Evolutionary conservation across 257 asterid genomes (phyloP).

Genomic region (Primulina eburnea): DNA sequence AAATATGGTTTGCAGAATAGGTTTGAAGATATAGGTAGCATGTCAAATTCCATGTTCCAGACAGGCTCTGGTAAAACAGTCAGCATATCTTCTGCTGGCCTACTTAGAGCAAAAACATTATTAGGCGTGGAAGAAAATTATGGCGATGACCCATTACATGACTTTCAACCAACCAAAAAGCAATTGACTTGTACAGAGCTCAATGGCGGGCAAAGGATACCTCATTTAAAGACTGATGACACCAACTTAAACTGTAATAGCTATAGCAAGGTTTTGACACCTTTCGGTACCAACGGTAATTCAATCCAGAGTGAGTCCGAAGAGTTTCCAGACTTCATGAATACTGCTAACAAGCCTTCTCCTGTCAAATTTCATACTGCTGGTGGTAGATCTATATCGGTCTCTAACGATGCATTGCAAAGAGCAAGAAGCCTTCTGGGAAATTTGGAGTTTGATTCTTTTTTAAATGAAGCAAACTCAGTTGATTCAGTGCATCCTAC

Average conservation of each 20-base stretch:
- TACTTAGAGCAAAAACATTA: constrained; percentile 71
- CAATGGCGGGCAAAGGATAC: constrained; percentile 28
- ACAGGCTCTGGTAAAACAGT: constrained; percentile 79
- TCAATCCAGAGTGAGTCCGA: constrained; percentile 29
- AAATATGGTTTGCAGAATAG: constrained; percentile 30
- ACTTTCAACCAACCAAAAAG: constrained; percentile 32
- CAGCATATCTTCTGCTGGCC: constrained; percentile 65
- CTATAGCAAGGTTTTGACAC: constrained; percentile 31
- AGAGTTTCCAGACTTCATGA: constrained; percentile 39
- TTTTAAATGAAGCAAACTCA: constrained; percentile 41
- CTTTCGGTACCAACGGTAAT: constrained; percentile 35
- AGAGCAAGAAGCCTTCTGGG: constrained; percentile 90
- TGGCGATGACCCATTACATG: constrained; percentile 36
- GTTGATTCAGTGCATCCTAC: constrained; percentile 38
- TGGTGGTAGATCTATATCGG: constrained; percentile 92
- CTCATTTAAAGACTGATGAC: constrained; percentile 28
- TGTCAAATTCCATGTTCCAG: constrained; percentile 56
- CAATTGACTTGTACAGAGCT: constrained; percentile 32
- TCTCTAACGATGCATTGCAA: constrained; percentile 77
- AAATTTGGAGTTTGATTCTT: constrained; percentile 54
- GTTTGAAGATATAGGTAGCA: constrained; percentile 24
- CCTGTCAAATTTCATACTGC: constrained; percentile 87
- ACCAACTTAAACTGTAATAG: constrained; percentile 30
- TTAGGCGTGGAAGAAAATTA: constrained; percentile 57
- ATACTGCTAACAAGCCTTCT: constrained; percentile 48